Conservation (phyloP, 768 basidiomycete genomes). For the Mycena capillaripes region DNA sequence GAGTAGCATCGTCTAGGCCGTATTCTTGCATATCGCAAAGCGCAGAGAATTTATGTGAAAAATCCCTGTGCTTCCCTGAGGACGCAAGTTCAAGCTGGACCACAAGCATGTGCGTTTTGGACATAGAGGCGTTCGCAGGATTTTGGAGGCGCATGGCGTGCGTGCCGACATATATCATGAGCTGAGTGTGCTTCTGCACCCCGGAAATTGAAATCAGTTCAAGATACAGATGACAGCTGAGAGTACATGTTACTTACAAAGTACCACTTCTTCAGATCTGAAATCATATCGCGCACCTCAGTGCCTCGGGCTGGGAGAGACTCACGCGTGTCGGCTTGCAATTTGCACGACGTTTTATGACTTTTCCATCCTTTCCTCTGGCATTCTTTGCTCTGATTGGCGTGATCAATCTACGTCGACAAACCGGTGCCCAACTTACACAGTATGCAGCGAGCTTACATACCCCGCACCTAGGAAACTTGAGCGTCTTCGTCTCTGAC, state of each 20-base stretch:
- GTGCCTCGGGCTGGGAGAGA: constrained; percentile 19
- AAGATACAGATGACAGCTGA: background rate
- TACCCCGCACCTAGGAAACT: constrained; percentile 12
- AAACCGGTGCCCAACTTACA: background rate
- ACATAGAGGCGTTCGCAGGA: background rate
- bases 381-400: constrained; percentile 24
- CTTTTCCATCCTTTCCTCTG: constrained; percentile 30
- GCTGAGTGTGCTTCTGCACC: constrained; percentile 31
- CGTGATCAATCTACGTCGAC: background rate
- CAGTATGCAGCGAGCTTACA: constrained; percentile 27
- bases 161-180: constrained; percentile 19
- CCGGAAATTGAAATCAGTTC: background rate
- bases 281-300: constrained; percentile 3
- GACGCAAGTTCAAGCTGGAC: constrained; percentile 5
- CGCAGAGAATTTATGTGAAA: constrained; percentile 5
- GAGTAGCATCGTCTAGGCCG: background rate
- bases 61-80: background rate
- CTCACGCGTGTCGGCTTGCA: constrained; percentile 26
- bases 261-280: constrained; percentile 32
- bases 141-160: constrained; percentile 29
- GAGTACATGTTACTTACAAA: background rate
- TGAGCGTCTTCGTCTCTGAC: constrained; percentile 18
- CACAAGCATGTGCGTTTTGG: constrained; percentile 26
- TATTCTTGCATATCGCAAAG: constrained; percentile 10
- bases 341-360: constrained; percentile 24